Percentiles rank a stretch among this genome's conserved stretches.
These are phyloP conservation scores for Myxozyma geophila DNA, from an alignment of 805 yeast genomes.

Conservation along the genomic window DNA sequence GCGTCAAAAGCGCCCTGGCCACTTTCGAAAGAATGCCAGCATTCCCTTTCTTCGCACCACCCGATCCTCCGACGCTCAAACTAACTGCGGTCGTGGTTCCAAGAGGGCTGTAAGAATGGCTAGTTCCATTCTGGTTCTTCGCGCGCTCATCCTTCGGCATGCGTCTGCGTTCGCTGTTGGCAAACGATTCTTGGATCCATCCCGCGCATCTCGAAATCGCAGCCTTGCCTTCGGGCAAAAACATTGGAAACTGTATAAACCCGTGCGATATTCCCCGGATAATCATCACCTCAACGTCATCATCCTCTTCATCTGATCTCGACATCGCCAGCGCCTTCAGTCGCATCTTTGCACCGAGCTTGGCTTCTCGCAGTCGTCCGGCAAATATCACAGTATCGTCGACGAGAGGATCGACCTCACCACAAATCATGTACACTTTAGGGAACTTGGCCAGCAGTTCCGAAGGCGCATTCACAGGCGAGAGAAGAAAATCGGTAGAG, in stretches of 20 bases:
- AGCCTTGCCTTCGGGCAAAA: constrained; percentile 41
- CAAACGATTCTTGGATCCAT: constrained; percentile 39
- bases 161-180: constrained; percentile 4
- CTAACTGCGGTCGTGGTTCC: no score
- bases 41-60: constrained; percentile 2
- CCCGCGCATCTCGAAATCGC: constrained; percentile 38
- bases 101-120: no score
- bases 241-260: constrained; percentile 38
- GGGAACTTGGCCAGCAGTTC: constrained; percentile 41
- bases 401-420: constrained; percentile 44
- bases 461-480: constrained; percentile 42
- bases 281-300: constrained; percentile 40
- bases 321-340: constrained; percentile 28
- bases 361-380: constrained; percentile 41
- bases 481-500: constrained; percentile 39
- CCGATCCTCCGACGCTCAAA: background rate
- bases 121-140: background rate
- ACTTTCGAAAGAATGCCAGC: background rate
- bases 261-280: constrained; percentile 42
- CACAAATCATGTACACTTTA: constrained; percentile 42
- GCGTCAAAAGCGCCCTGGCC: constrained; percentile 11
- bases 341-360: constrained; percentile 27
- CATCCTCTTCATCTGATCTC: constrained; percentile 6
- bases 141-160: background rate
- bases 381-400: constrained; percentile 44